phyloP scores from a whole-genome alignment of 768 basidiomycete species.

The Mycena vulgaris region DNA sequence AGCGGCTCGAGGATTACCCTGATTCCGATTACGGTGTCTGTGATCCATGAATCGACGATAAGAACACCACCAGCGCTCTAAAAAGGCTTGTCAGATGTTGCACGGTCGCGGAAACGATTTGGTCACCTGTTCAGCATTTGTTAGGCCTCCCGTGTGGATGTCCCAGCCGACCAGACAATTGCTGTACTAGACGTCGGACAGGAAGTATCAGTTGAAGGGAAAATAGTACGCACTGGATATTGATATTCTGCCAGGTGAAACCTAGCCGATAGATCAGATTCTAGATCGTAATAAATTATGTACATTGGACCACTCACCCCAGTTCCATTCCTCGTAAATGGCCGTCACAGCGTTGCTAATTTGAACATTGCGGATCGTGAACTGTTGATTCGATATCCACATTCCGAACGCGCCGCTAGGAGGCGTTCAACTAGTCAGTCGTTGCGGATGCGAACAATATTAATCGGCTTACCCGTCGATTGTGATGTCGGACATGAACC shows the following conservation, averaged over 20 bases:
- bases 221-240: neutral
- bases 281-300: neutral
- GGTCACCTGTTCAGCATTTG: too few species aligned
- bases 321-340: slow-evolving; percentile 5
- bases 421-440: neutral
- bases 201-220: neutral
- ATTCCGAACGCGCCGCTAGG: slow-evolving; percentile 24
- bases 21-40: slow-evolving; percentile 1
- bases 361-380: slow-evolving; percentile 25
- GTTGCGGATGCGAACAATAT: neutral
- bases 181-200: neutral
- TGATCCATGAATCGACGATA: slow-evolving; percentile 5
- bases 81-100: neutral
- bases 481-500: slow-evolving; percentile 54
- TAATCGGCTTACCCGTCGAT: slow-evolving; percentile 27
- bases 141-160: neutral
- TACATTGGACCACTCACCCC: neutral
- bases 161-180: slow-evolving; percentile 23
- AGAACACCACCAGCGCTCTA: slow-evolving; percentile 7
- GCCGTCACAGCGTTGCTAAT: slow-evolving; percentile 17
- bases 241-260: neutral
- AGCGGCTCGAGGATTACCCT: neutral
- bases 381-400: slow-evolving; percentile 31
- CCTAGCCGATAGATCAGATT: neutral
- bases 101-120: too few species aligned